These are phyloP conservation scores for Botrytis sinoallii DNA, from an alignment of 2,329 filamentous ascomycete genomes.

Conservation along the genomic window DNA sequence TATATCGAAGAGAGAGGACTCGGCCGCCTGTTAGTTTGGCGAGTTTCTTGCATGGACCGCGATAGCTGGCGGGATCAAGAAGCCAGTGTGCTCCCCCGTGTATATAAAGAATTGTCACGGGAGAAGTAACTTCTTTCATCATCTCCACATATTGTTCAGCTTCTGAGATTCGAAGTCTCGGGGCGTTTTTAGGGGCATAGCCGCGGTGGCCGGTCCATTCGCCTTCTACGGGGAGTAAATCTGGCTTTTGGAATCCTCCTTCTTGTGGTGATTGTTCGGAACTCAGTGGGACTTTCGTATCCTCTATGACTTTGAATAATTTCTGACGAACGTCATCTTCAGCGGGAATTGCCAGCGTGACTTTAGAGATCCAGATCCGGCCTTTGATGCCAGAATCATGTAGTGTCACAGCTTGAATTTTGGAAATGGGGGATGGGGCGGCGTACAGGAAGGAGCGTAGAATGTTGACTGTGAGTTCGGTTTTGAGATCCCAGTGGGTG, in stretches of 20 bases:
- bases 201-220: slow-evolving; percentile 75
- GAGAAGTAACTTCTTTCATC: slow-evolving; percentile 63
- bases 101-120: slow-evolving; percentile 67
- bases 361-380: slow-evolving; percentile 75
- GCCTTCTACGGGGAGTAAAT: slow-evolving; percentile 57
- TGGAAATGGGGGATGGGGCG: slow-evolving; percentile 46
- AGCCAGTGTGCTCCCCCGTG: slow-evolving; percentile 75
- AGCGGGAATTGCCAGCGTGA: slow-evolving; percentile 58
- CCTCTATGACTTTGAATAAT: slow-evolving; percentile 56
- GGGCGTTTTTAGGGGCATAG: slow-evolving; percentile 48
- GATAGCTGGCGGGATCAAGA: slow-evolving; percentile 66
- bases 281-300: slow-evolving; percentile 42
- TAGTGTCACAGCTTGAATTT: slow-evolving; percentile 59
- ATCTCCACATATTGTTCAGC: slow-evolving; percentile 61
- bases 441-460: slow-evolving; percentile 60
- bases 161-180: slow-evolving; percentile 57
- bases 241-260: slow-evolving; percentile 46
- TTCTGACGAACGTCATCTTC: slow-evolving; percentile 54
- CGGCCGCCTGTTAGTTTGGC: slow-evolving; percentile 67
- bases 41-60: slow-evolving; percentile 55
- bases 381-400: slow-evolving; percentile 70
- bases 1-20: slow-evolving; percentile 64
- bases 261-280: slow-evolving; percentile 22
- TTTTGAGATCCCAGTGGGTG: slow-evolving; percentile 74
- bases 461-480: slow-evolving; percentile 67